Conservation (phyloP, 2,329 filamentous ascomycete genomes). For the Ophiostoma ips region DNA sequence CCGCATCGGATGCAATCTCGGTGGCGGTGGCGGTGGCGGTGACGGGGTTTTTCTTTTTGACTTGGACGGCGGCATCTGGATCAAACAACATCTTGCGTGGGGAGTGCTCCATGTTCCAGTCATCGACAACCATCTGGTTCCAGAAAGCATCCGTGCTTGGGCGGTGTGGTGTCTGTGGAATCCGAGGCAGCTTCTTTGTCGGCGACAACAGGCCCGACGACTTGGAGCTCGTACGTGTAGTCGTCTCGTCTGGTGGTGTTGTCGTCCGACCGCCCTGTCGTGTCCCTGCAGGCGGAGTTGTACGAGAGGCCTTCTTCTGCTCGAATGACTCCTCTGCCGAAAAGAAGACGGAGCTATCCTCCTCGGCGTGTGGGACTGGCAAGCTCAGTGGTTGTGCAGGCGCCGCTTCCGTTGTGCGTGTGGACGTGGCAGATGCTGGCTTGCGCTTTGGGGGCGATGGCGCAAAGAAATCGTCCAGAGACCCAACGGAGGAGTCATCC, state of each 20-base stretch:
- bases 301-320: neutral
- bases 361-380: neutral
- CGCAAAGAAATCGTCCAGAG: conserved; percentile 5
- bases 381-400: neutral
- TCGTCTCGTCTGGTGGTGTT: conserved; percentile 12
- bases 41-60: neutral
- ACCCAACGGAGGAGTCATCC: neutral
- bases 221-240: conserved; percentile 7
- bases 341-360: conserved; percentile 12
- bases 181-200: conserved; percentile 23
- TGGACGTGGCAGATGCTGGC: neutral
- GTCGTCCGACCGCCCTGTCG: conserved; percentile 6
- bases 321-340: conserved; percentile 10
- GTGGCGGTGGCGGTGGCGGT: neutral
- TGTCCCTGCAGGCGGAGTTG: neutral
- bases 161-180: conserved; percentile 40
- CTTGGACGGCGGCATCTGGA: conserved; percentile 10
- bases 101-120: conserved; percentile 48
- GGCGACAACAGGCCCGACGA: conserved; percentile 19
- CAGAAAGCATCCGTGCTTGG: conserved; percentile 45
- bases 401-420: neutral
- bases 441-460: neutral
- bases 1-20: neutral
- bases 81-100: conserved; percentile 20
- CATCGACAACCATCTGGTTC: conserved; percentile 42